A percentile compares a stretch with the other conserved stretches of the same genome.
phyloP scores from a whole-genome alignment of 2,329 filamentous ascomycete species.

The Plectosphaerella cucumerina region DNA sequence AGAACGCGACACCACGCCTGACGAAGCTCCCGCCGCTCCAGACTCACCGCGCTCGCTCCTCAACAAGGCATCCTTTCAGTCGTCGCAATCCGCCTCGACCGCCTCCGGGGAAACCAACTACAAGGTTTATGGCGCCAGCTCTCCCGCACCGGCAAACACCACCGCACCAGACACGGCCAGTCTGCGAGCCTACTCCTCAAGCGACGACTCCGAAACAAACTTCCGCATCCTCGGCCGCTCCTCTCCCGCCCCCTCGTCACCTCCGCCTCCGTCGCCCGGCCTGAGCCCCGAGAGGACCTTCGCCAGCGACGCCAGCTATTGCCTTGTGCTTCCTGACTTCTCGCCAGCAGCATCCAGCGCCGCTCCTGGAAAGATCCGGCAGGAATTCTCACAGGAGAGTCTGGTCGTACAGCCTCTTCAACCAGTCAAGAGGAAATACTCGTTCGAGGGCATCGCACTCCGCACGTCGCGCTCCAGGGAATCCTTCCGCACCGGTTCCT shows the following conservation, averaged over 20 bases:
- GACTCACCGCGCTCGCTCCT: conserved; percentile 5
- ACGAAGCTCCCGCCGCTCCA: background rate
- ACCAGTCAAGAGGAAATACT: conserved; percentile 41
- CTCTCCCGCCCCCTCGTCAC: conserved; percentile 32
- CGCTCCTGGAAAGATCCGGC: conserved; percentile 24
- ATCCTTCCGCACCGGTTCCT: conserved; percentile 47
- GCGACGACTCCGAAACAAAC: conserved; percentile 29
- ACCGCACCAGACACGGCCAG: conserved; percentile 33
- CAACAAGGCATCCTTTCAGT: conserved; percentile 19
- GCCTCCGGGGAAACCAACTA: conserved; percentile 49
- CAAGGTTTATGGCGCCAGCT: conserved; percentile 47
- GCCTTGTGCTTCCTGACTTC: conserved; percentile 43
- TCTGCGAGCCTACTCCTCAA: conserved; percentile 29
- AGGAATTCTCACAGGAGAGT: conserved; percentile 58
- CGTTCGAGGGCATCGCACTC: conserved; percentile 44
- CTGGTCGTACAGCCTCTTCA: conserved; percentile 53
- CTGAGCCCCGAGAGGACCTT: conserved; percentile 24
- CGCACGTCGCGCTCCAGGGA: conserved; percentile 49
- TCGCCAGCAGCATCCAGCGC: conserved; percentile 32
- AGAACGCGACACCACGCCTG: too few species aligned
- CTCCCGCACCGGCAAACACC: conserved; percentile 31
- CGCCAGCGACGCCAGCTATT: conserved; percentile 47
- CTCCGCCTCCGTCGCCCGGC: conserved; percentile 31
- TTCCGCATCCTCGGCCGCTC: conserved; percentile 47
- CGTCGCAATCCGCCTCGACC: conserved; percentile 27